Percentiles rank a stretch among this genome's conserved stretches.
These are phyloP conservation scores for Rhytidiadelphus loreus DNA, from an alignment of 225 moss, liverwort and hornwort species.

Conservation along the genomic window DNA sequence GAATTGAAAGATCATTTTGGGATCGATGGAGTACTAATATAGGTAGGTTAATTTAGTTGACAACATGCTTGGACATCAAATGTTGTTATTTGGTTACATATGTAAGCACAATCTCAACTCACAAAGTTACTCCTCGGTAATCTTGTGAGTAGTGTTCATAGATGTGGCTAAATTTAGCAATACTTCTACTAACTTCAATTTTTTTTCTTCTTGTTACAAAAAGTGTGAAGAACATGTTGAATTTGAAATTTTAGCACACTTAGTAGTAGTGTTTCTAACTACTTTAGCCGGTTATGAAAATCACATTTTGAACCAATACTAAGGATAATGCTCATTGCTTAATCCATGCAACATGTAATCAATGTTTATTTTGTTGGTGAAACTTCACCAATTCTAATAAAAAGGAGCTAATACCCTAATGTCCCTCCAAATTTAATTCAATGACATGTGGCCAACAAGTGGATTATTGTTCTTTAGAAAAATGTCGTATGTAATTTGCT, in stretches of 20 bases:
- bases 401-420: neutral
- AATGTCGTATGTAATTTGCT: no score
- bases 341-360: neutral
- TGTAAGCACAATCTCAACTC: neutral
- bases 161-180: neutral
- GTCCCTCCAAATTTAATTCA: neutral
- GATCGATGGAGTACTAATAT: neutral
- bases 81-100: no score
- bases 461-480: no score
- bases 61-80: neutral
- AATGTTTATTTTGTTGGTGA: no score
- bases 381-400: neutral
- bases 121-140: neutral
- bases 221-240: fast-evolving
- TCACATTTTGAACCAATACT: no score
- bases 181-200: fast-evolving
- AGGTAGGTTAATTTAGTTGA: neutral
- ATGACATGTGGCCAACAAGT: no score
- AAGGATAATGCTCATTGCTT: neutral
- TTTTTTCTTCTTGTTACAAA: neutral
- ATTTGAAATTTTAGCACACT: neutral
- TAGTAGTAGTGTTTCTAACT: neutral
- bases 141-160: neutral
- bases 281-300: neutral
- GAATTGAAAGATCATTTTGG: no score